Base-by-base conservation (phyloP, 2,329 filamentous ascomycete genomes). In the Pyrenophora teres region DNA sequence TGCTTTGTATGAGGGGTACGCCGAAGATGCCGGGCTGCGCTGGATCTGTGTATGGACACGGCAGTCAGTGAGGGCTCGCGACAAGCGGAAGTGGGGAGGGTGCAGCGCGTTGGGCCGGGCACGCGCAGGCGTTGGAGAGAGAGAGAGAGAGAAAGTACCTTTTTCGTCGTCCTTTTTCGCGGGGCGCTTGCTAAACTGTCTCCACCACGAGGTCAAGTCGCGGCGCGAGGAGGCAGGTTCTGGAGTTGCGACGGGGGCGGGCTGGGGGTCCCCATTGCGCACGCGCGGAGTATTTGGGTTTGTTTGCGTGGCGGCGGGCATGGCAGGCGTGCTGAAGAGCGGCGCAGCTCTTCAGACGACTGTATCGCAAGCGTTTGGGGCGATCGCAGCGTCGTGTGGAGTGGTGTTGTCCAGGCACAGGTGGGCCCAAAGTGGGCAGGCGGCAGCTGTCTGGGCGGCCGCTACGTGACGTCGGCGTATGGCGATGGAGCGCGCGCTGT, bases 151-250 rank as follows among this genome's bases (percentile, higher is more conserved):
- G 30, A 16, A 25, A 13, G 70, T 80, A 84, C 83, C 83, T 81
- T 85, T 84, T 53, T 83, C 80, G 57, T 87, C 84, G 56, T 83
- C 81, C 65, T 82, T 83, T 69, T 85, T 84, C 46, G 81, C 78
- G 58, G 81, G 74, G 52, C 76, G 83, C 77, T 94, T 75, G 63
- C 69, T 94, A 78, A 99, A 97, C 67, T 87, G 87, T 76, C 92
- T 96, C 94, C 94, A 97, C 94, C 94, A 99, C 54, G 90, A 95
- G 64, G 92, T 89, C 64, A 97, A 80, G 73, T 96, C 92, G 72
- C 90, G 86, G 78, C 89, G 95, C 61, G 86, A 90, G 25, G 90
- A 90, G 48, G 89, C 90, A 36, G 90, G 91, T 65, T 82, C 79
- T 51, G 80, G 75, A 50, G 72, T 81, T 71, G 72, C 77, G 74